These are phyloP conservation scores for Canariomyces notabilis DNA, from an alignment of 2,329 filamentous ascomycete species.

Conservation along the genomic window DNA sequence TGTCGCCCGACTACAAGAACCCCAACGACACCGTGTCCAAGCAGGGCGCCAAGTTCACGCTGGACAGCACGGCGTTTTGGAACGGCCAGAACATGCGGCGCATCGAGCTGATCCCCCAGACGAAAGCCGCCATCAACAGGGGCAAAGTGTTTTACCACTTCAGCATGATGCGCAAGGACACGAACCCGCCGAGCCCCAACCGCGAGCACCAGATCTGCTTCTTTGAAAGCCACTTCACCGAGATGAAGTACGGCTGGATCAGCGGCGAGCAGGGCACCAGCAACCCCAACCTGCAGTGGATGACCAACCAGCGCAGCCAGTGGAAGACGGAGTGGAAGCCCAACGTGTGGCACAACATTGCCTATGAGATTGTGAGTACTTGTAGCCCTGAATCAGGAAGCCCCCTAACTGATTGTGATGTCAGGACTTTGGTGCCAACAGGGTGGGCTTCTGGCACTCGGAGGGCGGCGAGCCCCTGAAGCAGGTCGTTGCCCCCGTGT, in stretches of 20 bases:
- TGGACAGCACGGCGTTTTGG: conserved; percentile 60
- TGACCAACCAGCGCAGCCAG: conserved; percentile 53
- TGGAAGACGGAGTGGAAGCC: conserved; percentile 59
- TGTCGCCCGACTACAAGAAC: conserved; percentile 58
- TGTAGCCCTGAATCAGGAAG: background rate
- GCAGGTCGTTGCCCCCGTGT: conserved; percentile 56
- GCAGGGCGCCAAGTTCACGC: conserved; percentile 63
- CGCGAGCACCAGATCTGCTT: conserved; percentile 62
- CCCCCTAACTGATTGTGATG: background rate
- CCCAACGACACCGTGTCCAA: conserved; percentile 54
- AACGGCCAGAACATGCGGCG: conserved; percentile 67
- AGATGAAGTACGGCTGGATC: conserved; percentile 64
- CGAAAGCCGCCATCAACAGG: conserved; percentile 55
- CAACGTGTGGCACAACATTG: conserved; percentile 68
- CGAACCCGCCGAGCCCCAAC: conserved; percentile 54
- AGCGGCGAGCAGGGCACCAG: conserved; percentile 39
- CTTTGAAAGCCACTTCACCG: conserved; percentile 68
- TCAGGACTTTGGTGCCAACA: conserved; percentile 54
- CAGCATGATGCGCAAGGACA: conserved; percentile 52
- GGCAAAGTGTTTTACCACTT: conserved; percentile 69
- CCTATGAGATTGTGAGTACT: conserved; percentile 56
- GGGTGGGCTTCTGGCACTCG: conserved; percentile 66
- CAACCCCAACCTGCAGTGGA: conserved; percentile 57
- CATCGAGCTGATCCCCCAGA: conserved; percentile 69
- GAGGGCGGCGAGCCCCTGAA: conserved; percentile 54